Base-by-base conservation (phyloP, 768 basidiomycete genomes). In the Tulasnella sp. region DNA sequence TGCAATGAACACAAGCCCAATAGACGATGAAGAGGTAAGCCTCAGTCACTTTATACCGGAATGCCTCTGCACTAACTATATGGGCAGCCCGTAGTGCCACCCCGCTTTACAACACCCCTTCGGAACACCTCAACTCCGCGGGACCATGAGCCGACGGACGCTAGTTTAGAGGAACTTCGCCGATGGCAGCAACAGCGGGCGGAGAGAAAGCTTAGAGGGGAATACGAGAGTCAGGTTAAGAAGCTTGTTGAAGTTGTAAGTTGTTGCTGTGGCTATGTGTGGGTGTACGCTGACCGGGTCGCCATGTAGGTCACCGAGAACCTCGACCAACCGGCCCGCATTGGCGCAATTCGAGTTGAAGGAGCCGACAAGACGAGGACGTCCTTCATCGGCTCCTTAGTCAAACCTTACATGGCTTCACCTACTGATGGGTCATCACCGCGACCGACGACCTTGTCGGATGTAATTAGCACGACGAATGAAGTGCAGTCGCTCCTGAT, bases 151-250 rank as follows among this genome's bases (percentile, higher is more conserved):
- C 87, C 88, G 4, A 34, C 32, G 14, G 42, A 72, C 19, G 77
- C 78, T 1, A 85, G 88, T 59, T 67, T 88, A 0, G 86, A 88
- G 40, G 87, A 86, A 65, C 78, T 91, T 4, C 77, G 81, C 36
- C 81, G 88, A 81, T 90, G 90, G 90, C 88, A 93, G 75, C 84
- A 91, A 78, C 86, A 90, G 67, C 86, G 92, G n/a, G 82, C 89
- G 4, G 84, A 85, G 37, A 83, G 88, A 71, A 86, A 85, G 76
- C 81, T 94, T 67, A 81, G 83, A 66, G 91, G 90, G 14, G 90
- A 94, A 77, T 94, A 94, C 76, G 88, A 94, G 80, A 87, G 87
- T 26, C 85, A 86, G 7, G 84, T 87, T 11, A 75, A 85, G 44
- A 85, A 88, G 72, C 81, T 92, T 26, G 83, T 86, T 0, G 86